Percentiles rank a stretch among this genome's conserved stretches.
These are phyloP conservation scores for Yarrowia sp. DNA, from an alignment of 805 yeast genomes.

Conservation along the genomic window DNA sequence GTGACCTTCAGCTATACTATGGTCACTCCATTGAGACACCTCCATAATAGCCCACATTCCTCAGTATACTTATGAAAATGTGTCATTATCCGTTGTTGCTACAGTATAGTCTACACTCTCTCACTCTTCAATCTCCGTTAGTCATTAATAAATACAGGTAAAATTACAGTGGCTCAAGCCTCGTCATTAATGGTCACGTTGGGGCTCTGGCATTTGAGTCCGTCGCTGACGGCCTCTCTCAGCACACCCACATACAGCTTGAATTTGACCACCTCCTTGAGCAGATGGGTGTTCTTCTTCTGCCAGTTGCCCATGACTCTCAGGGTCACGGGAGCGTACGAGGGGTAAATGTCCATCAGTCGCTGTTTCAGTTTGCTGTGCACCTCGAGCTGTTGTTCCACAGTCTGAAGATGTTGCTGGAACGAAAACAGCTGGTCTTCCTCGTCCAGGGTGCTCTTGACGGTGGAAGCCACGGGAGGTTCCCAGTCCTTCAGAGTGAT, in stretches of 20 bases:
- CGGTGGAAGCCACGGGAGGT: slow-evolving; percentile 46
- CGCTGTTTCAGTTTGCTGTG: slow-evolving; percentile 55
- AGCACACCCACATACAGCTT: slow-evolving; percentile 44
- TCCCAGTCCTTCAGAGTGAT: slow-evolving; percentile 48
- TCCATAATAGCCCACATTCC: too few relatives aligned
- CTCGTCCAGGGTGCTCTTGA: slow-evolving; percentile 44
- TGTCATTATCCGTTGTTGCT: too few relatives aligned
- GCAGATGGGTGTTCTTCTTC: slow-evolving; percentile 45
- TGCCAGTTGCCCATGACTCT: slow-evolving; percentile 47
- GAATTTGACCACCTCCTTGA: slow-evolving; percentile 46
- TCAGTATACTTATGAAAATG: too few relatives aligned
- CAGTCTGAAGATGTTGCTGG: slow-evolving; percentile 51
- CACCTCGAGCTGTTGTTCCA: slow-evolving; percentile 52
- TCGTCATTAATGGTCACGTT: slow-evolving; percentile 15
- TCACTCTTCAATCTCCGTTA: background rate
- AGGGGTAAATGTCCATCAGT: slow-evolving; percentile 42
- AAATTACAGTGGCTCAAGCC: slow-evolving; percentile 3
- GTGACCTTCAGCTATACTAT: too few relatives aligned
- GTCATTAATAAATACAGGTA: slow-evolving; percentile 21
- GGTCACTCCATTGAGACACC: too few relatives aligned
- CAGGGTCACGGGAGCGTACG: slow-evolving; percentile 4
- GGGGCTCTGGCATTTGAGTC: slow-evolving; percentile 25
- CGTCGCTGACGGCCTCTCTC: slow-evolving; percentile 43
- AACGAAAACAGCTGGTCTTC: slow-evolving; percentile 54
- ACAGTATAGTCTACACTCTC: too few relatives aligned